Percentiles rank a stretch among this genome's conserved stretches.
These are phyloP conservation scores for Odontarrhena argentea DNA, from an alignment of 345 rosid species.

Conservation along the genomic window DNA sequence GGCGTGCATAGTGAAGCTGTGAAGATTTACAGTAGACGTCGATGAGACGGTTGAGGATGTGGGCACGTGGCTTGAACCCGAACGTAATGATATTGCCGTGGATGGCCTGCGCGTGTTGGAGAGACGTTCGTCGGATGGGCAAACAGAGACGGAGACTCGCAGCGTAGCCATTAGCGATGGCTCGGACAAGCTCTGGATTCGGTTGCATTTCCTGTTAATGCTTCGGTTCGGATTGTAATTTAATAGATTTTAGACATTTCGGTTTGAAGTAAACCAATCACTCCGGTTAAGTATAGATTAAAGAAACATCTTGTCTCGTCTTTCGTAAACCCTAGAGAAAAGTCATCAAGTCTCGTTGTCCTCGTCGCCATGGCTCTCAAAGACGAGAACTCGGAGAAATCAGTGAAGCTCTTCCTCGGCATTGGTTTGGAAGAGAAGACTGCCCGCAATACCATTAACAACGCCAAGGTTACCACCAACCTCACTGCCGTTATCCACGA, in stretches of 20 bases:
- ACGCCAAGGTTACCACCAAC: slow-evolving; percentile 80
- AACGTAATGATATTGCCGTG: slow-evolving; percentile 40
- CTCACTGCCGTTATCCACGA: slow-evolving; percentile 80
- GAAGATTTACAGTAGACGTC: slow-evolving; percentile 44
- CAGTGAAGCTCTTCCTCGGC: slow-evolving; percentile 70
- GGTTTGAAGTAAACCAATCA: slow-evolving; percentile 1
- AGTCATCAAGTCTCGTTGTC: background rate
- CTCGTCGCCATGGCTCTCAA: slow-evolving; percentile 45
- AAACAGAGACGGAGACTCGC: slow-evolving; percentile 42
- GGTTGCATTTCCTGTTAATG: slow-evolving; percentile 41
- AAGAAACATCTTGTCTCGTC: too few relatives aligned
- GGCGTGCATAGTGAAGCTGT: slow-evolving; percentile 38
- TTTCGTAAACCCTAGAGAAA: slow-evolving; percentile 38
- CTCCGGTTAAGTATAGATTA: slow-evolving; percentile 1
- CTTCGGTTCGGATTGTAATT: slow-evolving; percentile 23
- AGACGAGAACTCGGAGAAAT: slow-evolving; percentile 45
- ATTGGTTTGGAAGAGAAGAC: slow-evolving; percentile 85
- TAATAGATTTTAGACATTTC: background rate
- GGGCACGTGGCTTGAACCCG: slow-evolving; percentile 44
- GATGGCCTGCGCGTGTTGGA: slow-evolving; percentile 34
- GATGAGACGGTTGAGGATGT: slow-evolving; percentile 40
- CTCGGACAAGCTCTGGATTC: slow-evolving; percentile 38
- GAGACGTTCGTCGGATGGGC: slow-evolving; percentile 36
- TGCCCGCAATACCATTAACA: slow-evolving; percentile 76
- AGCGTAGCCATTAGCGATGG: slow-evolving; percentile 42